These are phyloP conservation scores for Talaromyces verruculosus DNA, from an alignment of 2,329 filamentous ascomycete genomes.

Conservation along the genomic window DNA sequence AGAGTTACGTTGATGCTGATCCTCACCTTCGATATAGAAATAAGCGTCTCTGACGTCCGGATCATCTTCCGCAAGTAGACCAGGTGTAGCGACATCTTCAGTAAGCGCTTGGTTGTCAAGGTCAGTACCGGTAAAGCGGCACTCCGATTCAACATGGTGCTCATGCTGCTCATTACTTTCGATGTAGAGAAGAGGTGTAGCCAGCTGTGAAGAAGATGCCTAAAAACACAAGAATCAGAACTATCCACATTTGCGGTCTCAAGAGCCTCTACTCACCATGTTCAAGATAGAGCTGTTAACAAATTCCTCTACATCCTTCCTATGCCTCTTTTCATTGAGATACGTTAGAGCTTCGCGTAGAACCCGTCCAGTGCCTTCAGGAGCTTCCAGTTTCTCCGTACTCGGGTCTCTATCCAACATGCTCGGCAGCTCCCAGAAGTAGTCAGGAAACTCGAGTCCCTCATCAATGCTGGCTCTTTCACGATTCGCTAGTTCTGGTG, in stretches of 20 bases:
- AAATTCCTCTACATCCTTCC: slow-evolving; percentile 27
- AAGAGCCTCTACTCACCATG: slow-evolving; percentile 25
- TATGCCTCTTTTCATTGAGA: slow-evolving; percentile 25
- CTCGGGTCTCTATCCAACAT: slow-evolving; percentile 24
- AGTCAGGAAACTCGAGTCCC: slow-evolving; percentile 43
- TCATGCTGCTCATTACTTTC: not conserved
- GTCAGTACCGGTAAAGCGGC: not conserved
- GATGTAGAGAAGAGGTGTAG: slow-evolving; percentile 16
- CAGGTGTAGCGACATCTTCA: not conserved
- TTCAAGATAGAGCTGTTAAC: slow-evolving; percentile 26
- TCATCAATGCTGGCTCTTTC: slow-evolving; percentile 42
- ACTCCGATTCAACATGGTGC: not conserved
- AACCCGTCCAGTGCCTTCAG: slow-evolving; percentile 25
- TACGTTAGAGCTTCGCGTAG: slow-evolving; percentile 33
- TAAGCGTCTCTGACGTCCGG: not conserved
- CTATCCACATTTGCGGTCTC: not conserved
- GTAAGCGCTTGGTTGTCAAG: not conserved
- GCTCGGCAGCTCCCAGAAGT: slow-evolving; percentile 33
- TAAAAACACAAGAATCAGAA: not conserved
- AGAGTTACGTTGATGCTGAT: not conserved
- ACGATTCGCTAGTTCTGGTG: slow-evolving; percentile 29
- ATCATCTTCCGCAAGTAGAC: not conserved
- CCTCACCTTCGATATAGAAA: slow-evolving; percentile 10
- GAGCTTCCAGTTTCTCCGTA: slow-evolving; percentile 31
- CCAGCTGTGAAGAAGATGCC: not conserved